Percentiles rank a stretch among this genome's conserved stretches.
These are phyloP conservation scores for Scytalidium sp. DNA, from an alignment of 2,329 filamentous ascomycete genomes.

Conservation along the genomic window DNA sequence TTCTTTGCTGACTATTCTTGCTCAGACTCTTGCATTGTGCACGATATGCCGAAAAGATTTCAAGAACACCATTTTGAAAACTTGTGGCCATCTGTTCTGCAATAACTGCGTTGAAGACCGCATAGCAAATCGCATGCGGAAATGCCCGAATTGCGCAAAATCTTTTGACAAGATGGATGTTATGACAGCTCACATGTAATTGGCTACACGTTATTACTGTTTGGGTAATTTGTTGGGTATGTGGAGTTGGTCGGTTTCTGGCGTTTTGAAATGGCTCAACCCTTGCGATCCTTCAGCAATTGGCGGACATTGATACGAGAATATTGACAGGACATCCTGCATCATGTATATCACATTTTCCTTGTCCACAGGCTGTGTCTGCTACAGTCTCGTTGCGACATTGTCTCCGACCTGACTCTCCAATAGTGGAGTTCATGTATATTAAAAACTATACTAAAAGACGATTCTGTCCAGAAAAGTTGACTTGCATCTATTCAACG, in stretches of 20 bases:
- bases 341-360: slow-evolving; percentile 21
- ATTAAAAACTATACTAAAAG: too few relatives aligned
- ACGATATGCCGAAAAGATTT: slow-evolving; percentile 90
- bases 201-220: neutral
- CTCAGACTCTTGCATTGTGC: slow-evolving; percentile 74
- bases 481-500: neutral
- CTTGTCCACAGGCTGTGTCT: slow-evolving; percentile 5
- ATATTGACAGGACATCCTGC: slow-evolving; percentile 2
- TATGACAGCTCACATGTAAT: slow-evolving; percentile 64
- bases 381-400: neutral
- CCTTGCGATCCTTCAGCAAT: neutral
- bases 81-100: slow-evolving; percentile 94
- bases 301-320: neutral
- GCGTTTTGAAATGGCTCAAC: neutral
- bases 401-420: neutral
- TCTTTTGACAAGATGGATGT: slow-evolving; percentile 89
- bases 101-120: slow-evolving; percentile 86
- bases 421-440: neutral
- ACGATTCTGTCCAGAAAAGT: neutral
- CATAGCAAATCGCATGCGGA: slow-evolving; percentile 84
- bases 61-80: slow-evolving; percentile 91
- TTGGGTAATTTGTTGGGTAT: neutral
- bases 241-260: neutral
- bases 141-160: slow-evolving; percentile 91
- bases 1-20: slow-evolving; percentile 29